Conservation (phyloP, 2,329 filamentous ascomycete genomes). For the Fusarium verticillioides region DNA sequence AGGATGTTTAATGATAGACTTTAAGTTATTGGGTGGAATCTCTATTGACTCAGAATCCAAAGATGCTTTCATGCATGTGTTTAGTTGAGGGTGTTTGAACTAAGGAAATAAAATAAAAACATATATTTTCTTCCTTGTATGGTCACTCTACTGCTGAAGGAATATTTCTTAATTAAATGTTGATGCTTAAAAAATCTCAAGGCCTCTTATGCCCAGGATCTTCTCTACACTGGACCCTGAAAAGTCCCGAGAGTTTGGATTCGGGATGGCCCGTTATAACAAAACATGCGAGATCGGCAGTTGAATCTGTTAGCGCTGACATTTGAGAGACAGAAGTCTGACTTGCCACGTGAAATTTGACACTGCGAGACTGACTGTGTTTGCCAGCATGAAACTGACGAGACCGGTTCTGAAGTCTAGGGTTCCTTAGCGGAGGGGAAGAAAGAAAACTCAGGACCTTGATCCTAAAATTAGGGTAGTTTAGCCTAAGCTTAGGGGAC, state of each 20-base stretch:
- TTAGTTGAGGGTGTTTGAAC: not conserved
- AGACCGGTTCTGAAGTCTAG: no score
- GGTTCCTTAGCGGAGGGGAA: no score
- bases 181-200: not conserved
- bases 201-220: no score
- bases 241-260: not conserved
- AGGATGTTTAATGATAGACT: not conserved
- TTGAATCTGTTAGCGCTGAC: not conserved
- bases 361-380: no score
- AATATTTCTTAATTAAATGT: not conserved
- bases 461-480: no score
- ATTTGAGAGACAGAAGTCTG: not conserved
- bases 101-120: not conserved
- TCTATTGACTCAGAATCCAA: not conserved
- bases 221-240: not conserved
- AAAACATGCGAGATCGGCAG: not conserved
- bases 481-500: not conserved
- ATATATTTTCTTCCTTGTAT: not conserved
- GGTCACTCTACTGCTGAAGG: not conserved
- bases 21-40: not conserved
- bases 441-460: no score
- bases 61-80: not conserved
- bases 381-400: no score
- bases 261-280: not conserved
- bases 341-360: not conserved